Evolutionary conservation across 306 rosid genomes (phyloP), one percentile per base, ranked within the genome.

Genomic region (Cicer pinnatifidum): DNA sequence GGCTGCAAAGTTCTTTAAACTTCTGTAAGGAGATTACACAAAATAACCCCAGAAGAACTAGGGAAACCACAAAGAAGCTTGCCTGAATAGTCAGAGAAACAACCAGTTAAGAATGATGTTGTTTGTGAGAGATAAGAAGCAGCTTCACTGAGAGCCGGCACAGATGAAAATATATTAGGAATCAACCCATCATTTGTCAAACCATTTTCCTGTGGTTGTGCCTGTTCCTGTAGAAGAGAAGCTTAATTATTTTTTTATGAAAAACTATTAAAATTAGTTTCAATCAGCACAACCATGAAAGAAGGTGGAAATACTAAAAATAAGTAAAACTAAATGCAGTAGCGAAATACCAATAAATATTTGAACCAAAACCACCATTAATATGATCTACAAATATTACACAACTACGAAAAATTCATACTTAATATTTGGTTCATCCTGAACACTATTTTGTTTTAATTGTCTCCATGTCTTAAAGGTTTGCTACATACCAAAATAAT

Each of bases 11-110:
- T 16, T 47, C 60, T 48, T 52, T 45, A 48, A 75, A 71, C 81
- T 63, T 75, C 5, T 62, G 16, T 59, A 71, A 51, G 45, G 69
- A 68, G 48, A 77, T 44, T 40, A 39, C 52, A 47, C 50, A 40
- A 19, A 71, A 53, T 69, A 77, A 19, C 73, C n/a, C 70, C 7
- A 11, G 39, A 68, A 59, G 40, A 73, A 57, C 57, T 46, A 74
- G 38, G 66, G 8, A 80, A 67, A 80, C 11, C 63, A 43, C 38
- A 43, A 77, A 59, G 50, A 77, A 64, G 71, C 76, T 81, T 83
- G 86, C 99, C 97, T 71, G 97, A 88, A 84, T 46, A 67, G 85
- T 94, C 96, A 28, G 95, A 80, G 80, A 94, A 94, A 86, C 96
- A 94, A 17, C 92, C 79, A 39, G 96, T 76, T 10, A 94, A 50